phyloP scores from a whole-genome alignment of 495 filamentous ascomycete genomes.

The Elasticomyces elasticus region DNA sequence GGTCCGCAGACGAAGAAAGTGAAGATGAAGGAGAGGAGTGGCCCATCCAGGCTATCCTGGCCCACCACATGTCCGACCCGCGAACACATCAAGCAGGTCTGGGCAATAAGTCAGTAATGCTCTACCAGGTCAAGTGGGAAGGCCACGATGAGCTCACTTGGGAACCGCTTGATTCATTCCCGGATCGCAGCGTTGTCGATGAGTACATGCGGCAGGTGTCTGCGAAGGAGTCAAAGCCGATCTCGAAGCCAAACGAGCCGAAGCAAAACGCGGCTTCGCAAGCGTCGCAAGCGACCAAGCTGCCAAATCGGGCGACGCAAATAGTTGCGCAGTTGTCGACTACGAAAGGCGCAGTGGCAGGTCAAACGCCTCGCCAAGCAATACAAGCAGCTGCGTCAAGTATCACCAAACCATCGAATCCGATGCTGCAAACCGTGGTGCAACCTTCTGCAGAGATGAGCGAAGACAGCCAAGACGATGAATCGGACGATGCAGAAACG shows the following conservation, averaged over 20 bases:
- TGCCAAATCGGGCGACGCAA: too few species aligned
- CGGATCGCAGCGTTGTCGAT: constrained; percentile 8
- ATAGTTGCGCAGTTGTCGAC: too few species aligned
- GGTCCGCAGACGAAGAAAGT: not conserved
- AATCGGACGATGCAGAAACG: not conserved
- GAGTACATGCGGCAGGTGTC: not conserved
- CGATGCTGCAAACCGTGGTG: not conserved
- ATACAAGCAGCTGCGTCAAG: not conserved
- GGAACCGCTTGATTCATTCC: constrained; percentile 13
- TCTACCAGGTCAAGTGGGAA: constrained; percentile 19
- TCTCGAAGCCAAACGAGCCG: too few species aligned
- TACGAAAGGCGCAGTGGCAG: too few species aligned
- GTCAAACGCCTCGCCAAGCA: too few species aligned
- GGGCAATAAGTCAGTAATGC: constrained; percentile 12
- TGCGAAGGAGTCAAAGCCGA: not conserved
- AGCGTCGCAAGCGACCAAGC: too few species aligned
- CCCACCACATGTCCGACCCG: constrained; percentile 16
- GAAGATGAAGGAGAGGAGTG: constrained; percentile 11
- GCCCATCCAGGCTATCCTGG: constrained; percentile 10
- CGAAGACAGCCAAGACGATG: constrained; percentile 1
- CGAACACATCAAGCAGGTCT: constrained; percentile 9
- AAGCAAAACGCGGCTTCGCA: too few species aligned
- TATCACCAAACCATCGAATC: not conserved
- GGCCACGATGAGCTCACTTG: constrained; percentile 13
- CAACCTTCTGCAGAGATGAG: not conserved